Evolutionary conservation across 306 rosid species (phyloP), one percentile per base, ranked within the genome.

Genomic region (Calophaca sinica): DNA sequence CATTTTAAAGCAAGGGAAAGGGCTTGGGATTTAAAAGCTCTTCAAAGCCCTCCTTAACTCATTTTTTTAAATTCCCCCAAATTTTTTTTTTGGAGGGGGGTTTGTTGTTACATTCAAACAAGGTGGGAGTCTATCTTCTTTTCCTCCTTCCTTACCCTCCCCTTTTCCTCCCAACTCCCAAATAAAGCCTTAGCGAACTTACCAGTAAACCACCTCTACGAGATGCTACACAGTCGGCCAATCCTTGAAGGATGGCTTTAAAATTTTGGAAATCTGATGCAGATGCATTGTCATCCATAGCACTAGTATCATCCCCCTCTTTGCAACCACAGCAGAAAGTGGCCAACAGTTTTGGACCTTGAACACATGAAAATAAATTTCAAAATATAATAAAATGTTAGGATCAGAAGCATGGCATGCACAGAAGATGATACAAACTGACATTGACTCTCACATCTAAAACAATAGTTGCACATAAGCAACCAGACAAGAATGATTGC

Each of bases 301-400:
- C 74, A 80, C 78, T 75, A 61, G 49, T 31, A 72, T 32, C 45
- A 52, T 60, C 89, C 74, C 75, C 85, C 81, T 80, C 90, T 52
- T 81, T 77, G 77, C 89, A 87, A 70, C 88, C 86, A 70, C 80
- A 60, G 81, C 89, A 91, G 85, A 94, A 91, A 7, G 72, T 55
- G 11, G 44, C 88, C 89, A 94, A 80, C 53, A 88, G 71, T 67
- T 89, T 87, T 70, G 98, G 97, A 88, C 97, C 98, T 94, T 80
- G 49, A 90, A 51, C 50, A 59, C 41, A 78, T 68, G 72, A 36
- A 86, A 74, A 61, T 63, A 61, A 62, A 79, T 73, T 45, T 33
- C 35, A 9, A 38, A 39, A 42, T 49, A 69, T n/a, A 57, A 36
- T 5, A 7, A 61, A 67, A 70, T 39, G 31, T 48, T 68, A 33